These are phyloP conservation scores for Kodamaea restingae DNA, from an alignment of 805 yeast genomes.

Conservation along the genomic window DNA sequence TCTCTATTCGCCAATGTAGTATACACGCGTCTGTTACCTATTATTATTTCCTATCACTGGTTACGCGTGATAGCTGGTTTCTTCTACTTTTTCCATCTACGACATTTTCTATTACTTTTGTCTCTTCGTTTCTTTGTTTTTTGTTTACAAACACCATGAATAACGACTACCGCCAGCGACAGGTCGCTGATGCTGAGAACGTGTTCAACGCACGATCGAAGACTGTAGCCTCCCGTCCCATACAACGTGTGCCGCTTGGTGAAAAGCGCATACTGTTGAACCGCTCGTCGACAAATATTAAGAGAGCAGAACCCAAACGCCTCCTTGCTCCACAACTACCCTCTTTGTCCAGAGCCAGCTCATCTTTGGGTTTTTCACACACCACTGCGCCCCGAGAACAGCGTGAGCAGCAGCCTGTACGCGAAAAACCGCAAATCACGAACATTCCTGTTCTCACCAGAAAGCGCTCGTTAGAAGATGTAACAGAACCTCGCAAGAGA, in stretches of 20 bases:
- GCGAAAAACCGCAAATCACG: not conserved
- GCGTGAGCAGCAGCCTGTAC: too few relatives aligned
- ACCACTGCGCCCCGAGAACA: not conserved
- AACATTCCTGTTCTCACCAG: not conserved
- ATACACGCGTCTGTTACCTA: too few relatives aligned
- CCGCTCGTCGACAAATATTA: constrained; percentile 26
- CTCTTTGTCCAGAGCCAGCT: constrained; percentile 19
- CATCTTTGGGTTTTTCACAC: constrained; percentile 15
- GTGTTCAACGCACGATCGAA: constrained; percentile 1
- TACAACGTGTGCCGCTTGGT: constrained; percentile 4
- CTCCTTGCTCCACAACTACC: constrained; percentile 18
- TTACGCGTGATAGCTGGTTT: too few relatives aligned
- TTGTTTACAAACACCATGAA: not conserved
- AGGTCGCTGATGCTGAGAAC: constrained; percentile 6
- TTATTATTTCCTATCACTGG: too few relatives aligned
- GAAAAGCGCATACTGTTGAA: constrained; percentile 16
- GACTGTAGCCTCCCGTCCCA: not conserved
- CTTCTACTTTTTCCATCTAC: too few relatives aligned
- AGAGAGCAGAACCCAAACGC: not conserved
- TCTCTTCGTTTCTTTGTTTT: not conserved
- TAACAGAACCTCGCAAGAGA: constrained; percentile 25
- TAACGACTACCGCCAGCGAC: constrained; percentile 1
- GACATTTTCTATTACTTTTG: not conserved
- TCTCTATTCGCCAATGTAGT: too few relatives aligned
- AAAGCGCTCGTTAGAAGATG: not conserved